Evolutionary conservation across 2,329 filamentous ascomycete genomes (phyloP).

Genomic region (Colletotrichum tropicale): DNA sequence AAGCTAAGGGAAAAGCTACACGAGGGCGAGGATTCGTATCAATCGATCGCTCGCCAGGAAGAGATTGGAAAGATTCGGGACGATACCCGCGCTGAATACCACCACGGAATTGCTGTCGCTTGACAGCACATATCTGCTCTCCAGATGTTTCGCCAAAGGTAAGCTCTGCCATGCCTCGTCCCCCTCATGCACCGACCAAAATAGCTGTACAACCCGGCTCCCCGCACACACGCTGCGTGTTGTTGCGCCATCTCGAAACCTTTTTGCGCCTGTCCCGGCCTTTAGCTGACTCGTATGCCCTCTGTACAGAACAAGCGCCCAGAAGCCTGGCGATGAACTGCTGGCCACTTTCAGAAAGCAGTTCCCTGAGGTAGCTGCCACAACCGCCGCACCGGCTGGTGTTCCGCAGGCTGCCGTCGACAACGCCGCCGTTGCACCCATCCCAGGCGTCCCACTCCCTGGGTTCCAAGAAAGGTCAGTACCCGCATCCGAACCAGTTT

Average conservation of each 20-base stretch:
- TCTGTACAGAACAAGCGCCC: conserved; percentile 69
- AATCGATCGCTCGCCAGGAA: conserved; percentile 7
- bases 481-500: neutral
- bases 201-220: conserved; percentile 6
- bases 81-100: neutral
- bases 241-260: conserved; percentile 5
- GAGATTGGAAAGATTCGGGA: neutral
- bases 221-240: neutral
- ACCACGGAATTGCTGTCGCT: conserved; percentile 23
- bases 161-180: conserved; percentile 17
- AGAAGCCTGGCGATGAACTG: conserved; percentile 86
- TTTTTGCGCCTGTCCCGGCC: conserved; percentile 2
- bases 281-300: conserved; percentile 7
- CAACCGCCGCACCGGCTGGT: conserved; percentile 48
- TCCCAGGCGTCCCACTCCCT: conserved; percentile 12
- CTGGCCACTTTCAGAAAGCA: conserved; percentile 83
- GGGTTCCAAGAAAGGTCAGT: conserved; percentile 19
- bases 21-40: conserved; percentile 2
- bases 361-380: conserved; percentile 75
- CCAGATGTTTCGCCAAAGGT: conserved; percentile 40
- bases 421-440: conserved; percentile 22
- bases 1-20: neutral
- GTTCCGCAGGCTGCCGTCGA: conserved; percentile 35
- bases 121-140: conserved; percentile 20
- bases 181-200: conserved; percentile 16